Evolutionary conservation across 2,329 filamentous ascomycete species (phyloP), one percentile per base, ranked within the genome.

Genomic region (Penicillium frequentans): DNA sequence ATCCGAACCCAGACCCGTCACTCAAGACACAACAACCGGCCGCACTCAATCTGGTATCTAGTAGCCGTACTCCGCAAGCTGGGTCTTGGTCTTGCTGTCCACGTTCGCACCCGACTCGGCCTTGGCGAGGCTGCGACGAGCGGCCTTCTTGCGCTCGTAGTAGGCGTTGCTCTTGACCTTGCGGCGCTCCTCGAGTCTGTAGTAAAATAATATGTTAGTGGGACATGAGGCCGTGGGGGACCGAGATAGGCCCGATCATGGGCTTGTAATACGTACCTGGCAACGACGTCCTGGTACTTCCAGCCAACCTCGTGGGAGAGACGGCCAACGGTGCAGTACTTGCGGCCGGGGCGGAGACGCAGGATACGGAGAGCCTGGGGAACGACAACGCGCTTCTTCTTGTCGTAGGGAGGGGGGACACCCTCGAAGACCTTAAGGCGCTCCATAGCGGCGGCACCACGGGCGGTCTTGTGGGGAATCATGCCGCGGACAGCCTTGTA

Each of bases 401-500:
- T 96, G 89, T 99, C 95, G 81, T 98, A 99, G 77, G 95, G 95
- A 77, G 93, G 91, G 76, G 95, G 95, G 68, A 99, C 87, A 86
- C 95, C 95, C 90, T 99, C 95, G 81, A 98, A 99, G 79, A 96
- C 92, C 92, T 99, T 99, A 72, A 99, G 90, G 82, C 95, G 90
- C 87, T 98, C 93, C 79, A 99, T 82, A 73, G 95, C 95, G 74
- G 93, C 93, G 74, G 91, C 90, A 83, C 95, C 95, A 78, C 95
- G 93, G 79, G 95, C 88, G 72, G 95, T 99, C 91, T 99, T 99
- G 91, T 99, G 95, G 77, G 95, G 95, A 72, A 99, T 96, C 95
- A 99, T 99, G 81, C 95, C 95, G 81, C 95, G 93, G 83, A 99
- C 91, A 79, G 95, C 92, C 90, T 97, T 96, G 90, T 97, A 99